Evolutionary conservation across 805 yeast species (phyloP).

Genomic region (Torulaspora indica): DNA sequence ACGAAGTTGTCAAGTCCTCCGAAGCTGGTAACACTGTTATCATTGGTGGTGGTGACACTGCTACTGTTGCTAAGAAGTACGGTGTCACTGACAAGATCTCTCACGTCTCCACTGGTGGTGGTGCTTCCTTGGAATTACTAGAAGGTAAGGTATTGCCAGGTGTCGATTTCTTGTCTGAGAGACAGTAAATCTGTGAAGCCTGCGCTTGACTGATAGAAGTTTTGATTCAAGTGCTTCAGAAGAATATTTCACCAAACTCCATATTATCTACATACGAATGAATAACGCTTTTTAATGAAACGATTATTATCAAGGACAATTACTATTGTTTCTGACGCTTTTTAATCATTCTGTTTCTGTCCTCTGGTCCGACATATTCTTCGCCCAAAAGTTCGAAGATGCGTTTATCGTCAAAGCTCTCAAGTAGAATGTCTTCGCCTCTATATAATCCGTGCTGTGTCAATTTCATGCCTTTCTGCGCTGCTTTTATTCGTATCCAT

Average conservation of each 20-base stretch:
- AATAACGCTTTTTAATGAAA: constrained; percentile 16
- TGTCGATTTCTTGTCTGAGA: constrained; percentile 86
- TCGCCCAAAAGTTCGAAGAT: constrained; percentile 28
- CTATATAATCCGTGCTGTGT: constrained; percentile 34
- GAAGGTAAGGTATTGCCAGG: constrained; percentile 99
- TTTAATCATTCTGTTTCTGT: constrained; percentile 14
- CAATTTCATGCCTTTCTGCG: constrained; percentile 26
- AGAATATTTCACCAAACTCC: constrained; percentile 1
- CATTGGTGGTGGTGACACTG: constrained; percentile 98
- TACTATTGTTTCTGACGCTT: constrained; percentile 7
- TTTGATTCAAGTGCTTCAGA: constrained; percentile 1
- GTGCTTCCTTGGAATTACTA: constrained; percentile 96
- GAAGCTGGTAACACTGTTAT: constrained; percentile 89
- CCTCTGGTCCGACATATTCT: constrained; percentile 18
- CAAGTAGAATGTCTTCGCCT: constrained; percentile 19
- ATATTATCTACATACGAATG: constrained; percentile 9
- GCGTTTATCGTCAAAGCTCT: constrained; percentile 26
- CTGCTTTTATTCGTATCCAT: constrained; percentile 28
- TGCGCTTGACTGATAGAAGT: constrained; percentile 6
- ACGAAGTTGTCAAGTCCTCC: constrained; percentile 81
- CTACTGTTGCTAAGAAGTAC: constrained; percentile 97
- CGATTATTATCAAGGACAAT: constrained; percentile 5
- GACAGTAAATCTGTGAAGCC: constrained; percentile 36
- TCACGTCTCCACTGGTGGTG: constrained; percentile 99
- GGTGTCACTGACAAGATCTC: constrained; percentile 95